These are phyloP conservation scores for Entophlyctis helioformis DNA, from an alignment of 192 early-diverging fungal species.

Conservation along the genomic window DNA sequence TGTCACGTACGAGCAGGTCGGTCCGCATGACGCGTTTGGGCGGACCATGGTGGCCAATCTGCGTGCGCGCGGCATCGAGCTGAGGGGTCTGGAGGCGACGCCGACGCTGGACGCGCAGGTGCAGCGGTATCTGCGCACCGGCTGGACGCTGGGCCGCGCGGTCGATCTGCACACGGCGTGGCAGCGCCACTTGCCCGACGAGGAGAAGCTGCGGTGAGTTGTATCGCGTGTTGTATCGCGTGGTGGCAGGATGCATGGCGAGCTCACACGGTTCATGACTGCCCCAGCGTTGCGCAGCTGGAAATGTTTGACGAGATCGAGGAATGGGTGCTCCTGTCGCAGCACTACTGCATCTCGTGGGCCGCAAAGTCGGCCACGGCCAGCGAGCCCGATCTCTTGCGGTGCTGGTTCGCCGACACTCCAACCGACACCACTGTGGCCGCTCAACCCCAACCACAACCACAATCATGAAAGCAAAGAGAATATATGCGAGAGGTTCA, in stretches of 20 bases:
- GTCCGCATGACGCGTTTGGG: conserved; percentile 84
- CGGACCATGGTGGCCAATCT: conserved; percentile 84
- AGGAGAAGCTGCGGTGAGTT: conserved; percentile 25
- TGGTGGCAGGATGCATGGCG: neutral
- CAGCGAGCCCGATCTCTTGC: too few relatives aligned
- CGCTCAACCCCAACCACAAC: too few relatives aligned
- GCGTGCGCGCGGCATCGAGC: conserved; percentile 55
- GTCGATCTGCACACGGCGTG: conserved; percentile 43
- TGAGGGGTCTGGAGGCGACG: conserved; percentile 62
- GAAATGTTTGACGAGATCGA: conserved; percentile 90
- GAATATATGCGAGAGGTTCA: too few relatives aligned
- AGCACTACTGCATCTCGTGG: conserved; percentile 77
- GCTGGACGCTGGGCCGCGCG: conserved; percentile 30
- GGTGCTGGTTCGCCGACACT: too few relatives aligned
- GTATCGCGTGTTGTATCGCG: neutral
- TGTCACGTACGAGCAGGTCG: conserved; percentile 84
- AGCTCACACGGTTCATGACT: neutral
- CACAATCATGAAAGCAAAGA: too few relatives aligned
- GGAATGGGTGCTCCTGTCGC: conserved; percentile 70
- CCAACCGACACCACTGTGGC: too few relatives aligned
- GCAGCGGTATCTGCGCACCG: conserved; percentile 46
- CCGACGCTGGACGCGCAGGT: conserved; percentile 62
- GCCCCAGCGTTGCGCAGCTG: conserved; percentile 49
- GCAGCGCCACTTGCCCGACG: conserved; percentile 13
- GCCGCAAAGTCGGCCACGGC: too few relatives aligned